phyloP scores from a whole-genome alignment of 1,139 yeast species.

The Zhuliangozyma blackwelliae region DNA sequence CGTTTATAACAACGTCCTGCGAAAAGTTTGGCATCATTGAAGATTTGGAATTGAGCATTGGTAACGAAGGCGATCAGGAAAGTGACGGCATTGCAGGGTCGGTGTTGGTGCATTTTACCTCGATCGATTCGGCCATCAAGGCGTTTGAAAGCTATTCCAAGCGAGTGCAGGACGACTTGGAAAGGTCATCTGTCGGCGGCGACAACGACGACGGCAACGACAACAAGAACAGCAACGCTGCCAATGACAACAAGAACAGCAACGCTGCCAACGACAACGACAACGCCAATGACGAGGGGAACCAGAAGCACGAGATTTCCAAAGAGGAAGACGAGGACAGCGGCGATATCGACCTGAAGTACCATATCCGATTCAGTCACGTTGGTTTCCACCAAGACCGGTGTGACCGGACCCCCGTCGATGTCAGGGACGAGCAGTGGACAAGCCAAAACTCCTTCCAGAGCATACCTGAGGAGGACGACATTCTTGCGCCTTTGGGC shows the following conservation, averaged over 20 bases:
- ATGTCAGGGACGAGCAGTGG: conserved; percentile 1
- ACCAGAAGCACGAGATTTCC: no score
- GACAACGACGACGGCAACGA: conserved; percentile 10
- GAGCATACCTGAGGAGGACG: conserved; percentile 7
- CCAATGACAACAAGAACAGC: conserved; percentile 14
- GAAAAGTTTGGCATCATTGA: conserved; percentile 35
- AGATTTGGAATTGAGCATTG: conserved; percentile 16
- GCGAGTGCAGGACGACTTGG: conserved; percentile 22
- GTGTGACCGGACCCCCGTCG: conserved; percentile 27
- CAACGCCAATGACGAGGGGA: neutral
- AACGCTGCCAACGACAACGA: conserved; percentile 8
- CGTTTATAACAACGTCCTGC: conserved; percentile 19
- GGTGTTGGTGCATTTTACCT: conserved; percentile 31
- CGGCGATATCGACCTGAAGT: conserved; percentile 6
- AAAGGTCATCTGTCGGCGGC: conserved; percentile 4
- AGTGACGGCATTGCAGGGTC: no score
- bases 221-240: conserved; percentile 8
- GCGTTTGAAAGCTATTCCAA: conserved; percentile 30
- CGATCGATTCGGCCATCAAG: conserved; percentile 39
- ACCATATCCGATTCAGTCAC: conserved; percentile 14
- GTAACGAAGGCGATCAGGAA: conserved; percentile 2
- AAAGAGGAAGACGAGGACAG: conserved; percentile 1
- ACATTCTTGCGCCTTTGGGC: conserved; percentile 7
- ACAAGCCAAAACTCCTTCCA: conserved; percentile 1
- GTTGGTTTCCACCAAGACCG: conserved; percentile 32